Conservation (phyloP, 768 basidiomycete genomes). For the Chalciporus pseudorubinellus region DNA sequence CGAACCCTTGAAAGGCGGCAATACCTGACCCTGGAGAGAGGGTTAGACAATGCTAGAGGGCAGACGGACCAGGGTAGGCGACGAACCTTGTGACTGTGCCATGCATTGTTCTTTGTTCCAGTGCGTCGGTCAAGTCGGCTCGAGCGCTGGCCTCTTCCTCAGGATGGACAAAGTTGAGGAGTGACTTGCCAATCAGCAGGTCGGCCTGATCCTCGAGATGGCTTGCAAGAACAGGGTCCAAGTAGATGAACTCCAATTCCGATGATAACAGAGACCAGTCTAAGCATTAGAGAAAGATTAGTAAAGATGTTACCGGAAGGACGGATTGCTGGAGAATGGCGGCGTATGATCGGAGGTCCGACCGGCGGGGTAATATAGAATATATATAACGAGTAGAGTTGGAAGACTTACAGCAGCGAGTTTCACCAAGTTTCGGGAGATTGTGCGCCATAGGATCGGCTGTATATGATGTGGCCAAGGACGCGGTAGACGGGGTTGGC, state of each 20-base stretch:
- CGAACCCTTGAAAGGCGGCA: slow-evolving; percentile 74
- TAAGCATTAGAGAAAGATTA: slow-evolving; percentile 30
- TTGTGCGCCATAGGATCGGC: slow-evolving; percentile 36
- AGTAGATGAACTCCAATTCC: slow-evolving; percentile 74
- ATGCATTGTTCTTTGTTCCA: slow-evolving; percentile 72
- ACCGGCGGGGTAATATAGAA: slow-evolving; percentile 9
- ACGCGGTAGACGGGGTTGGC: slow-evolving; percentile 26
- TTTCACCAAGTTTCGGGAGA: slow-evolving; percentile 63
- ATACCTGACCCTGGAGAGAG: slow-evolving; percentile 63
- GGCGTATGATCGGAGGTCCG: slow-evolving; percentile 27
- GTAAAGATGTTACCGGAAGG: slow-evolving; percentile 15
- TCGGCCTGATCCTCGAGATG: slow-evolving; percentile 74
- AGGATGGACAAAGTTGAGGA: slow-evolving; percentile 80
- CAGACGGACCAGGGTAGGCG: slow-evolving; percentile 13
- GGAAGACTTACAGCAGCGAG: slow-evolving; percentile 68
- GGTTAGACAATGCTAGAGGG: slow-evolving; percentile 20
- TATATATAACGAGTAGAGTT: slow-evolving; percentile 1
- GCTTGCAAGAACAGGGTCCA: slow-evolving; percentile 73
- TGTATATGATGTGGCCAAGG: slow-evolving; percentile 27
- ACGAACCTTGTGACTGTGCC: slow-evolving; percentile 78
- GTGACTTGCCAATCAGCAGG: slow-evolving; percentile 64
- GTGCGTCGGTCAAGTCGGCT: slow-evolving; percentile 69
- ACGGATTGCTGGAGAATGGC: slow-evolving; percentile 9
- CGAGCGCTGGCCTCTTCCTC: slow-evolving; percentile 77
- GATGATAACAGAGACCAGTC: slow-evolving; percentile 83